Conservation (phyloP, 441 rosid species). For the Erodium trifolium region DNA sequence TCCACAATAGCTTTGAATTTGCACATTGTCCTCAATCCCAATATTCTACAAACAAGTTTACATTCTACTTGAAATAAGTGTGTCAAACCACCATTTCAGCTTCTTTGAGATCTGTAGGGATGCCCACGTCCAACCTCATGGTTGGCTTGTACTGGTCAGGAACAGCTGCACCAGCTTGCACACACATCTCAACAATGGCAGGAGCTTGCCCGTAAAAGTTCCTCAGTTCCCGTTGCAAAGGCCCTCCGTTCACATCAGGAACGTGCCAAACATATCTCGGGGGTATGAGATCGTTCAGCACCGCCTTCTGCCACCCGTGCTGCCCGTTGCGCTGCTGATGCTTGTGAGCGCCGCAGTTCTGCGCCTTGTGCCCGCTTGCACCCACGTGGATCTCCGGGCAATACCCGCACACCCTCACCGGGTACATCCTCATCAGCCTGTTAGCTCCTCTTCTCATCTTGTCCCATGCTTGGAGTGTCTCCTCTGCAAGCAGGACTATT, state of each 20-base stretch:
- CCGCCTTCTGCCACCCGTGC: slow-evolving; percentile 92
- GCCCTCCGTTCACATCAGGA: slow-evolving; percentile 28
- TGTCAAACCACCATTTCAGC: slow-evolving; percentile 91
- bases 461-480: slow-evolving; percentile 72
- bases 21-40: slow-evolving; percentile 6
- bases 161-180: slow-evolving; percentile 63
- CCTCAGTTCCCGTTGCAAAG: slow-evolving; percentile 43
- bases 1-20: not conserved
- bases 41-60: not conserved
- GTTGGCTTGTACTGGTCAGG: slow-evolving; percentile 76
- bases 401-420: slow-evolving; percentile 82
- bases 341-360: slow-evolving; percentile 88
- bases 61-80: not conserved
- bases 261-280: slow-evolving; percentile 93
- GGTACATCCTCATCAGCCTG: slow-evolving; percentile 75
- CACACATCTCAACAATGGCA: slow-evolving; percentile 77
- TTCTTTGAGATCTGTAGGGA: slow-evolving; percentile 55
- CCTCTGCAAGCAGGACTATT: slow-evolving; percentile 49
- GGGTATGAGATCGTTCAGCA: slow-evolving; percentile 77
- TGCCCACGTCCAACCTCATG: slow-evolving; percentile 91
- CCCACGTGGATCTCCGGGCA: slow-evolving; percentile 91
- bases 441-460: slow-evolving; percentile 71
- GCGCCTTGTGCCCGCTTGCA: slow-evolving; percentile 80
- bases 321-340: slow-evolving; percentile 95
- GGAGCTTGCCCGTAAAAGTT: slow-evolving; percentile 87